Evolutionary conservation across 176 grass and related monocot species (phyloP), one percentile per base, ranked within the genome.

Genomic region (Aegilops umbellulata): DNA sequence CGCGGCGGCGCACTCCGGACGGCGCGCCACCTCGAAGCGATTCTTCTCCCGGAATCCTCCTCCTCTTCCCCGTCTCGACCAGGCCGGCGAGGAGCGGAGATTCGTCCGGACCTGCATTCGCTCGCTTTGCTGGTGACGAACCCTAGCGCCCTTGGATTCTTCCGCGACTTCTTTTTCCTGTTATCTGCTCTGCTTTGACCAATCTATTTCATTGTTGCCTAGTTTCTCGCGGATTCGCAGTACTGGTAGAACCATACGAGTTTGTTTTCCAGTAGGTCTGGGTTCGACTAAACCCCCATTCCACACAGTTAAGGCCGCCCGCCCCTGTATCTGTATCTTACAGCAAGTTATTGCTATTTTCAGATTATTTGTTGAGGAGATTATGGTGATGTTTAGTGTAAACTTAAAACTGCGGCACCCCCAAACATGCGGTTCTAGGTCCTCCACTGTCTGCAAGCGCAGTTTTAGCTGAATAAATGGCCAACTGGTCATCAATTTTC

Each of bases 201-300:
- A 76, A 2, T 76, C 17, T 76, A 32, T 55, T 32, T 27, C 17
- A 55, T 55, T 31, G 16, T 53, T 53, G 6, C 27, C 4, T 76
- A 9, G 46, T 55, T 31, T 55, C 9, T 22, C 9, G 42, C 25
- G 15, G 15, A 53, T 31, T 76, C 31, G 74, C 26, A 22, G 26
- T 31, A 76, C 44, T 30, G 4, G 51, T 53, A 31, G 1, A 57
- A 44, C 19, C 0, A 53, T 53, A 31, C 1, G 0, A 12, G 26
- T 76, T 55, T 76, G 7, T 32, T 55, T 57, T 53, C 4, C 26
- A 20, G 10, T 6, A 53, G 2, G 9, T 55, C 6, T 57, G 46
- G 46, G 26, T 57, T 75, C 55, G 57, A 22, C 46, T 76, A 76
- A 57, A 13, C 74, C 74, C 74, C 74, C 26, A 57, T 76, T 76